Conservation (phyloP, 495 filamentous ascomycete genomes). For the Penicillium bialowiezense region DNA sequence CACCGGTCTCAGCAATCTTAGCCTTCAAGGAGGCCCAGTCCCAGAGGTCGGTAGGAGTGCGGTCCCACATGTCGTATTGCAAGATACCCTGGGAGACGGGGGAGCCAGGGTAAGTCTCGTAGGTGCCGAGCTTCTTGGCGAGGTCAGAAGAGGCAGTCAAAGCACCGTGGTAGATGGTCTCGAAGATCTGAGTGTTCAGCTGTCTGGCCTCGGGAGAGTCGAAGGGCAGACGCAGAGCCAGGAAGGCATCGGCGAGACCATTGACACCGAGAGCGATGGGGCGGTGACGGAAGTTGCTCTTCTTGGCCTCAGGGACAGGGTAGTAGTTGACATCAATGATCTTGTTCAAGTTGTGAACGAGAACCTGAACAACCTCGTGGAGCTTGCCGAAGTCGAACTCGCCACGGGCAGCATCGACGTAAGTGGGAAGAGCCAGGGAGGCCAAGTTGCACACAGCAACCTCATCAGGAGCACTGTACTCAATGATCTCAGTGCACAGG, state of each 20-base stretch:
- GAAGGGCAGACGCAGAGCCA: slow-evolving; percentile 94
- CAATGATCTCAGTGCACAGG: slow-evolving; percentile 96
- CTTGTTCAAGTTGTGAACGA: slow-evolving; percentile 92
- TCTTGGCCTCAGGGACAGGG: slow-evolving; percentile 86
- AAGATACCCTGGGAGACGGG: slow-evolving; percentile 94
- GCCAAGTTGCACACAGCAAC: slow-evolving; percentile 98
- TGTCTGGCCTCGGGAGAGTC: slow-evolving; percentile 90
- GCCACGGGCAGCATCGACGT: slow-evolving; percentile 76
- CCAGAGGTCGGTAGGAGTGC: slow-evolving; percentile 90
- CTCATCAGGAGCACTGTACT: slow-evolving; percentile 96
- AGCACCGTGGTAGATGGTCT: slow-evolving; percentile 98
- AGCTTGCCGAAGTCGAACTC: slow-evolving; percentile 93
- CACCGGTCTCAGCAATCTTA: slow-evolving; percentile 83
- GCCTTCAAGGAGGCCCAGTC: slow-evolving; percentile 90
- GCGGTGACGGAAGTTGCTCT: slow-evolving; percentile 92
- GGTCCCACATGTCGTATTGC: slow-evolving; percentile 98
- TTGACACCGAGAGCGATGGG: slow-evolving; percentile 96
- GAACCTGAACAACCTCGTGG: slow-evolving; percentile 85
- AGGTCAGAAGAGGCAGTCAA: slow-evolving; percentile 84
- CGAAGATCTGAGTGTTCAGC: slow-evolving; percentile 97
- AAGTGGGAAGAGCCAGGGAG: slow-evolving; percentile 86
- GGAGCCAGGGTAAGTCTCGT: slow-evolving; percentile 87
- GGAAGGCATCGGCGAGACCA: slow-evolving; percentile 97
- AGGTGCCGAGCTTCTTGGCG: slow-evolving; percentile 77
- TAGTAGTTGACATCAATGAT: slow-evolving; percentile 98